phyloP scores from a whole-genome alignment of 2,329 filamentous ascomycete genomes.

The Orbilia ellipsospora region DNA sequence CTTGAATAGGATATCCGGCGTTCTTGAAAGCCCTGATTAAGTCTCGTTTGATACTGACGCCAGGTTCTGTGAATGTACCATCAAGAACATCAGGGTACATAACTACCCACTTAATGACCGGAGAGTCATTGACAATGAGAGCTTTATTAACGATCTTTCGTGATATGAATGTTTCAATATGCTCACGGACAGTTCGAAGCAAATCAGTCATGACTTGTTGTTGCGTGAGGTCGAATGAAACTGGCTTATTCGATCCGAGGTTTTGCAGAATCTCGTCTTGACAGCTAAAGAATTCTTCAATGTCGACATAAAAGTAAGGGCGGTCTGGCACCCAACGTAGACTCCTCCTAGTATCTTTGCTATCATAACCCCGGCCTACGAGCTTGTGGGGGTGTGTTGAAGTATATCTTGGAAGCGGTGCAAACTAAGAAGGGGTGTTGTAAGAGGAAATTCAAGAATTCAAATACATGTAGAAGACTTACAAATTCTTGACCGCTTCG shows the following conservation, averaged over 20 bases:
- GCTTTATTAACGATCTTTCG: conserved; percentile 31
- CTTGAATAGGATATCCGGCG: conserved; percentile 28
- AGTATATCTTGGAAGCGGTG: conserved; percentile 21
- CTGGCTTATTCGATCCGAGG: conserved; percentile 14
- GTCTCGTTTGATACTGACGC: conserved; percentile 25
- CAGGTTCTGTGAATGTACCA: conserved; percentile 8
- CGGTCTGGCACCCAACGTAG: conserved; percentile 24
- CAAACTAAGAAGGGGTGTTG: conserved; percentile 3
- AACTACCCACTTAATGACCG: conserved; percentile 39
- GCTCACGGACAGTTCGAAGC: conserved; percentile 20
- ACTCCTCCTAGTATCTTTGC: not conserved
- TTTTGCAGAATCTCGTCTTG: conserved; percentile 10
- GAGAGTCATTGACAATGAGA: conserved; percentile 37
- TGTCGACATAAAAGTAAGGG: conserved; percentile 18
- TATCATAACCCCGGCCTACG: conserved; percentile 12
- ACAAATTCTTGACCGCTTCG: not conserved
- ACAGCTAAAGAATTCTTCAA: conserved; percentile 22
- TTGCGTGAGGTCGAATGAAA: conserved; percentile 25
- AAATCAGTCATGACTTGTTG: conserved; percentile 47
- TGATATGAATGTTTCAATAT: conserved; percentile 31
- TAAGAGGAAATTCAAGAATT: not conserved
- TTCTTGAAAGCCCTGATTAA: conserved; percentile 38
- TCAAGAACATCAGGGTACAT: conserved; percentile 41
- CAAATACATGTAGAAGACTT: not conserved
- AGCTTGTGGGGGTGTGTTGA: conserved; percentile 27